Evolutionary conservation across 2,329 filamentous ascomycete genomes (phyloP), one percentile per base, ranked within the genome.

Genomic region (Talaromyces sp.): DNA sequence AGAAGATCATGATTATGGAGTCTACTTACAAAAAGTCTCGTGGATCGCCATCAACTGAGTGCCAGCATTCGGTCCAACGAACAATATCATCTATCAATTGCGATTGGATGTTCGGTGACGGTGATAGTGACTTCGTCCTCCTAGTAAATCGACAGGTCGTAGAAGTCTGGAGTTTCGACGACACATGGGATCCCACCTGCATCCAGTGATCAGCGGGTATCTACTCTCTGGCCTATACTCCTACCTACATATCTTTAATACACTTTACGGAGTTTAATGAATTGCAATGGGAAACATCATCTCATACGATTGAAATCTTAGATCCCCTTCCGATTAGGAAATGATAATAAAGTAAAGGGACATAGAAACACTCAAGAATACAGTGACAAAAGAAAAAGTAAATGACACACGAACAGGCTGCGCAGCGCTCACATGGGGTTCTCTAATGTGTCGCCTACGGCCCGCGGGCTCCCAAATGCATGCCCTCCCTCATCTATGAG

Each of bases 291-390:
- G 27, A 10, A 16, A 46, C 4, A 46, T 14, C 32, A 24, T n/a
- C 19, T 36, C 16, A 24, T 33, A 36, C 43, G 20, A 36, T 46
- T 46, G 20, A 42, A 42, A 42, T 53, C 55, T 51, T 49, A 54
- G 39, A 56, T 51, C 51, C 49, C 47, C 52, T 55, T 60, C 55
- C 55, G 35, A 64, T 61, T 64, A 63, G 58, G 61, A 62, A 60
- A 57, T 63, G 60, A 61, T 62, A 46, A 46, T 57, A 17, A 39
- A 20, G 16, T 57, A 37, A 58, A 50, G 30, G 49, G 49, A 53
- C 60, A 56, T 62, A 59, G 51, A 61, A 61, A 61, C 49, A 64
- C 56, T 58, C 61, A 62, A 57, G 58, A 64, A 64, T 64, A 63
- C 60, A 64, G 61, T 63, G 60, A 63, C 56, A 64, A 62, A 63